phyloP scores from a whole-genome alignment of 805 yeast species.

The Spencermartinsiella europaea region DNA sequence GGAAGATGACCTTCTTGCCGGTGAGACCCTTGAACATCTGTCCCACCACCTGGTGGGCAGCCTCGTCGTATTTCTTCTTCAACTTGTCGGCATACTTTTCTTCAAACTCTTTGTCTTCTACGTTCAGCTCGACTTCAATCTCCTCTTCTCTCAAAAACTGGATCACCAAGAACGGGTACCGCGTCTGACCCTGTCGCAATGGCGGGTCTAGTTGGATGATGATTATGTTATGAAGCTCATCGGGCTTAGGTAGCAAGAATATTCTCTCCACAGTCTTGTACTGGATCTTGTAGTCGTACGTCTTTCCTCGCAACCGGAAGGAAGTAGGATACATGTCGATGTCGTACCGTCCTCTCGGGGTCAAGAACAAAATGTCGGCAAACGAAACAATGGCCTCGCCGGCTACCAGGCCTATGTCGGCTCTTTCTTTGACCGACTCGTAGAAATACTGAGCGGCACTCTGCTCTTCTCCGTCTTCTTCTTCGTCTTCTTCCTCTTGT shows the following conservation, averaged over 20 bases:
- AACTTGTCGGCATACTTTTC: constrained; percentile 67
- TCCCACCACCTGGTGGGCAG: constrained; percentile 79
- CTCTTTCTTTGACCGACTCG: constrained; percentile 86
- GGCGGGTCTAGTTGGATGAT: constrained; percentile 95
- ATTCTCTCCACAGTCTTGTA: constrained; percentile 85
- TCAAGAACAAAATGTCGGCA: constrained; percentile 82
- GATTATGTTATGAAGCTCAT: constrained; percentile 82
- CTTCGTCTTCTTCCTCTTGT: constrained; percentile 35
- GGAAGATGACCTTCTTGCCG: constrained; percentile 76
- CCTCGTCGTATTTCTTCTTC: constrained; percentile 70
- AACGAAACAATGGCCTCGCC: constrained; percentile 95
- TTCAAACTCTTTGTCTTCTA: constrained; percentile 77
- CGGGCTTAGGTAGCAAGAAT: constrained; percentile 90
- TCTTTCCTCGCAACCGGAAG: constrained; percentile 90
- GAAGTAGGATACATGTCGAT: constrained; percentile 87
- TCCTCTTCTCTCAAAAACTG: constrained; percentile 91
- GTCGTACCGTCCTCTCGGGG: constrained; percentile 98
- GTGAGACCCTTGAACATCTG: constrained; percentile 88
- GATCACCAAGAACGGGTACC: constrained; percentile 85
- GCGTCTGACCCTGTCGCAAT: constrained; percentile 94
- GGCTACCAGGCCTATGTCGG: constrained; percentile 88
- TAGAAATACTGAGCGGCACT: constrained; percentile 81
- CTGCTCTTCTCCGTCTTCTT: constrained; percentile 41
- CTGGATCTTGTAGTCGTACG: constrained; percentile 93
- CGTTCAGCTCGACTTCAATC: constrained; percentile 80